Evolutionary conservation across 2,329 filamentous ascomycete species (phyloP), one percentile per base, ranked within the genome.

Genomic region (Ophiostoma quercus): DNA sequence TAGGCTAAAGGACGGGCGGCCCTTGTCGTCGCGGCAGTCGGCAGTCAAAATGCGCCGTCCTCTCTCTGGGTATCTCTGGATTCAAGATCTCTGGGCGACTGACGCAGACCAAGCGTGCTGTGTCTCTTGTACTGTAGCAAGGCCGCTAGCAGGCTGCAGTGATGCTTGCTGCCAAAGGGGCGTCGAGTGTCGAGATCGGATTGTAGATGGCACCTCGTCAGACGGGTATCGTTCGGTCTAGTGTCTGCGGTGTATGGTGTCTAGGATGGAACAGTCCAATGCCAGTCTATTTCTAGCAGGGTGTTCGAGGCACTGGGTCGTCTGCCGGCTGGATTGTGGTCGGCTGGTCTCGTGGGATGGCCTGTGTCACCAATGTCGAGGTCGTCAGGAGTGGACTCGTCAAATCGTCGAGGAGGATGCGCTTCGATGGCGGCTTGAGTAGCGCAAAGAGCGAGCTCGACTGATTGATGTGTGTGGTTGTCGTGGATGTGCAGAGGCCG

Each of bases 371-470:
- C 12, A 62, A 25, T 57, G 57, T 62, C 57, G 22, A 62, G 57
- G 19, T 29, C 43, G n/a, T 29, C 57, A 32, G 57, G 57, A 62
- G 57, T 62, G 57, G 57, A 32, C 25, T 62, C 57, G 57, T 29
- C 25, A 25, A 62, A 6, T 62, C 57, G 57, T 29, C 25, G 14
- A 5, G 25, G 8, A 19, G 25, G 25, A 60, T 60, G 57, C 57
- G 25, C 22, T 60, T 32, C 32, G 57, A 14, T 4, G 57, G n/a
- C 51, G 51, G 14, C n/a, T 25, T 57, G n/a, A 25, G 25, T 7
- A 62, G 3, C 11, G 22, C 25, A 19, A n/a, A 8, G 43, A 14
- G 8, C 51, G 22, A 25, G 12, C 32, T 16, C n/a, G 57, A 32
- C 22, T 62, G 25, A 8, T 62, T 34, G 25, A 3, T 62, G 25